phyloP scores from a whole-genome alignment of 305 asterid species.

The Solanum hybrid region DNA sequence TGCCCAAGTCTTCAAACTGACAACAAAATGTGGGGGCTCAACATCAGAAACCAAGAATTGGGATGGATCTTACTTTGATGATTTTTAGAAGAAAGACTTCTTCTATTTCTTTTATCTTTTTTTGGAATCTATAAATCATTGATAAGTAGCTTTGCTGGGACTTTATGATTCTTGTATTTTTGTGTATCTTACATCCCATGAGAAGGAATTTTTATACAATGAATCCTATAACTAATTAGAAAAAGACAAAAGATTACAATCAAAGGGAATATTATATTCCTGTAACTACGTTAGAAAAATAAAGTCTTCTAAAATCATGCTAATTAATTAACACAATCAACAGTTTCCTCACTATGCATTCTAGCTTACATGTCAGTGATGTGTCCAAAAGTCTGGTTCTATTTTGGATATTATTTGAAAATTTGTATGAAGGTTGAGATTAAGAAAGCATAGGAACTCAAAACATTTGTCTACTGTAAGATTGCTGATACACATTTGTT shows the following conservation, averaged over 20 bases:
- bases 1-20: background rate
- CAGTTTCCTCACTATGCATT: background rate
- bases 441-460: background rate
- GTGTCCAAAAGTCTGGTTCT: background rate
- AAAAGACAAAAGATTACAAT: background rate
- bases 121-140: background rate
- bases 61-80: background rate
- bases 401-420: background rate
- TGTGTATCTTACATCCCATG: background rate
- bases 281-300: background rate
- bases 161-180: background rate
- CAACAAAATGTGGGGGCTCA: background rate
- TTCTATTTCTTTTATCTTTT: background rate
- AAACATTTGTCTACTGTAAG: background rate
- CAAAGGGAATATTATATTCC: background rate
- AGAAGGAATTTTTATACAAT: background rate
- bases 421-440: background rate
- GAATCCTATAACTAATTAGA: background rate
- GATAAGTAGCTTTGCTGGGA: background rate
- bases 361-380: background rate
- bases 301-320: background rate
- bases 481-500: background rate
- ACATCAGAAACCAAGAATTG: background rate
- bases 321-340: background rate
- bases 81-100: background rate